Evolutionary conservation across 2,329 filamentous ascomycete species (phyloP), one percentile per base, ranked within the genome.

Genomic region (Ophiocordyceps polyrhachis-furcata): DNA sequence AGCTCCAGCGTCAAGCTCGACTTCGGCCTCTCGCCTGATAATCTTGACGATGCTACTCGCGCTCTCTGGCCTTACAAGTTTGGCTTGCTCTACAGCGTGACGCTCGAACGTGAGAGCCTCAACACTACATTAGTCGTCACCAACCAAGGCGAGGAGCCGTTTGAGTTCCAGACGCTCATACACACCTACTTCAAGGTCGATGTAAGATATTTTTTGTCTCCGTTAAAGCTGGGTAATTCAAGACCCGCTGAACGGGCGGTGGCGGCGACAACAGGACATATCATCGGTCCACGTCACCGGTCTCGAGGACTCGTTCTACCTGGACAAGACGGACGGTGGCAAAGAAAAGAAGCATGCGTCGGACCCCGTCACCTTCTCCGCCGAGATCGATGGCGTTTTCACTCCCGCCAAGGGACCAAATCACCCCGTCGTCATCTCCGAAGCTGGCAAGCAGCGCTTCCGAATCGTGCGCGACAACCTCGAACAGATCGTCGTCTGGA

Each of bases 401-500:
- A 81, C 77, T 28, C 81, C 81, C 0, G 61, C 71, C 51, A 69
- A 73, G 49, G 77, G 75, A 0, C 77, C 80, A 37, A 68, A 66
- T 40, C 62, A 70, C 41, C 65, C 73, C 1, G 62, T 84, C 42
- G 58, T 72, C 13, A 74, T 93, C 42, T 58, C 68, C 15, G 77
- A 83, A 54, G 71, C 64, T 43, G 79, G 76, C 48, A 72, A 73
- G 55, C 69, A 78, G 14, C 66, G 73, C 43, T 87, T 83, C 66
- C 77, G 79, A 48, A 71, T 96, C 45, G 75, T 81, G 38, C 77
- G 91, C 49, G 86, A 95, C 62, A 88, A 86, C 52, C 71, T 98
- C 52, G 74, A 75, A 49, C 85, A 96, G 52, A 79, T 91, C 15
- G 89, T 95, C 1, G 83, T 96, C 28, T 98, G 91, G 91, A 98